Conservation (phyloP, 257 asterid species). For the Verbena officinalis region DNA sequence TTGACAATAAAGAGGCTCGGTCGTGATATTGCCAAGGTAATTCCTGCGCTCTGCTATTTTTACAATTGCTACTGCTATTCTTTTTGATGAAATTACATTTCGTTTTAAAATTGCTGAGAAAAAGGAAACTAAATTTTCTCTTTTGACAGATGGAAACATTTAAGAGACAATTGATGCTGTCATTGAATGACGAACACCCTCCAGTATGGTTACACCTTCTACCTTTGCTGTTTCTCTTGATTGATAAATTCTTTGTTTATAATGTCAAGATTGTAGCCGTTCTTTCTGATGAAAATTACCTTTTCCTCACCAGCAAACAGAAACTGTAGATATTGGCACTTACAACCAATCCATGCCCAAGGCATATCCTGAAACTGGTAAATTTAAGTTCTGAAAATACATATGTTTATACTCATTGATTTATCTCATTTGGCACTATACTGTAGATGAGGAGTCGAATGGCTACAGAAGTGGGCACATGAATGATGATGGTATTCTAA, state of each 20-base stretch:
- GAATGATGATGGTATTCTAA: slow-evolving; percentile 45
- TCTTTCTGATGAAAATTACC: background rate
- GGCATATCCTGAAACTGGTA: slow-evolving; percentile 51
- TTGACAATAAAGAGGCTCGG: slow-evolving; percentile 57
- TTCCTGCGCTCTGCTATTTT: background rate
- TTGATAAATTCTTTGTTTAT: background rate
- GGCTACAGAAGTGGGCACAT: slow-evolving; percentile 39
- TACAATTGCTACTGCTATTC: background rate
- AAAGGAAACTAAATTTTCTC: no score
- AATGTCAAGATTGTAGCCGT: background rate
- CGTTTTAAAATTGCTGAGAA: background rate
- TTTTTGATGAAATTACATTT: background rate
- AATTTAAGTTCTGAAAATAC: slow-evolving; percentile 17
- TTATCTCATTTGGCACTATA: slow-evolving; percentile 19
- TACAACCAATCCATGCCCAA: slow-evolving; percentile 59
- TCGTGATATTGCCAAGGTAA: slow-evolving; percentile 75
- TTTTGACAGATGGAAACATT: slow-evolving; percentile 72
- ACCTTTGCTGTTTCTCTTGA: background rate
- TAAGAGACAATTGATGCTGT: slow-evolving; percentile 84
- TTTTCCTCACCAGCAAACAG: slow-evolving; percentile 46
- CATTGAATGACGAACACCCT: slow-evolving; percentile 69
- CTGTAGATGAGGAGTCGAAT: slow-evolving; percentile 49
- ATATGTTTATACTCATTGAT: background rate
- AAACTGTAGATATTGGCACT: slow-evolving; percentile 73
- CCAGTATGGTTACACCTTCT: slow-evolving; percentile 48